Evolutionary conservation across 495 filamentous ascomycete genomes (phyloP), one percentile per base, ranked within the genome.

Genomic region (Darksidea phi): DNA sequence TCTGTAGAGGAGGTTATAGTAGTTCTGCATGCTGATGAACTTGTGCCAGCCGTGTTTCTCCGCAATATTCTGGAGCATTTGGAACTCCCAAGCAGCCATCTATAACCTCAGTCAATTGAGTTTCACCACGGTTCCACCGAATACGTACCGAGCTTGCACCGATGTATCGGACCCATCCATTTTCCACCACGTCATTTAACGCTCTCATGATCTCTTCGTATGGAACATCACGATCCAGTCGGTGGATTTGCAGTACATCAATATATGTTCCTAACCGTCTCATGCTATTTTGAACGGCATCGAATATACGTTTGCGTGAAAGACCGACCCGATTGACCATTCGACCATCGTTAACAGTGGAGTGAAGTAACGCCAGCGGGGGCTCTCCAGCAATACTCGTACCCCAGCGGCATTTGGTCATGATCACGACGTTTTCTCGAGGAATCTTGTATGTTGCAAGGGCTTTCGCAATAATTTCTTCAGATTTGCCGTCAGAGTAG

Each of bases 211-310:
- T 89, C 73, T 91, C 88, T 70, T 88, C 85, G 13, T 74, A 53
- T 0, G 84, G 81, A 0, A 78, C 82, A 6, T 72, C 71, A 0
- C 68, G 61, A 67, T 89, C 87, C 59, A 79, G 82, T n/a, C 87
- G 77, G 63, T 94, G 89, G 60, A 91, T 88, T 70, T 89, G 85
- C 43, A 90, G 78, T 21, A 91, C 71, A 66, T 93, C 88, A 65
- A 91, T 82, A 66, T 91, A 91, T 0, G 85, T 84, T 20, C 78
- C 82, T 0, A 92, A 77, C 6, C 88, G 78, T 25, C 17, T 13
- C 65, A 91, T 76, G 34, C 82, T 84, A 13, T 81, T 85, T 55
- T 90, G 79, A 36, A 91, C 83, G 17, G 85, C 82, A 54, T 84
- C 83, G 69, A 91, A 85, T 67, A 91, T 88, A 42, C 62, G 59